A percentile compares a stretch with the other conserved stretches of the same genome.
These are phyloP conservation scores for Heterobasidion irregulare DNA, from an alignment of 1,284 basidiomycete genomes.

Conservation along the genomic window DNA sequence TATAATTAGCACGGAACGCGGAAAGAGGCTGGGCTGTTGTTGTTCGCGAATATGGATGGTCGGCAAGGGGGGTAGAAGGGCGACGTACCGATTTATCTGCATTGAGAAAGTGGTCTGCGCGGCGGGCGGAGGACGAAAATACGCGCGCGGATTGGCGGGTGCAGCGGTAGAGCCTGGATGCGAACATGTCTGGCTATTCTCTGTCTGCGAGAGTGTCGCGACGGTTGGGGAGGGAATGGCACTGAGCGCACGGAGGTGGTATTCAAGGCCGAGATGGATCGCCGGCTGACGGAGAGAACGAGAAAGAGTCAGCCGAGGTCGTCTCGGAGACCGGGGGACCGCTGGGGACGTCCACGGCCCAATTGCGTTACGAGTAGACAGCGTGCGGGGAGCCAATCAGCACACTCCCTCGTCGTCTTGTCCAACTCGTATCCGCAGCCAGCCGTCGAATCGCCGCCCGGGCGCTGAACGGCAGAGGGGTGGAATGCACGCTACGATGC, in stretches of 20 bases:
- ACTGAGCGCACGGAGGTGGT: neutral
- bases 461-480: too few relatives aligned
- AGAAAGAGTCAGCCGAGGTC: neutral
- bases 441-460: too few relatives aligned
- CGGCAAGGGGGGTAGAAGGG: neutral
- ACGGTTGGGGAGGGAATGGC: neutral
- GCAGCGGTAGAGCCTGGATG: neutral
- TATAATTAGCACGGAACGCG: neutral
- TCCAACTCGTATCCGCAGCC: too few relatives aligned
- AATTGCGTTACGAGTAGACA: neutral
- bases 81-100: slow-evolving; percentile 23
- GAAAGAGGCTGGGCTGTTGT: neutral
- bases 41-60: neutral
- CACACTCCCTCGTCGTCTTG: too few relatives aligned
- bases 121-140: slow-evolving; percentile 18
- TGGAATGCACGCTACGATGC: too few relatives aligned
- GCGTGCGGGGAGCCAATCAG: too few relatives aligned
- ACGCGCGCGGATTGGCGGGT: slow-evolving; percentile 4
- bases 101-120: slow-evolving; percentile 24
- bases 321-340: neutral
- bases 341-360: neutral
- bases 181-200: neutral
- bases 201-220: neutral
- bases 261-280: too few relatives aligned
- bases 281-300: too few relatives aligned